Conservation (phyloP, 176 grass and related monocot species). For the Zoysia pacifica region DNA sequence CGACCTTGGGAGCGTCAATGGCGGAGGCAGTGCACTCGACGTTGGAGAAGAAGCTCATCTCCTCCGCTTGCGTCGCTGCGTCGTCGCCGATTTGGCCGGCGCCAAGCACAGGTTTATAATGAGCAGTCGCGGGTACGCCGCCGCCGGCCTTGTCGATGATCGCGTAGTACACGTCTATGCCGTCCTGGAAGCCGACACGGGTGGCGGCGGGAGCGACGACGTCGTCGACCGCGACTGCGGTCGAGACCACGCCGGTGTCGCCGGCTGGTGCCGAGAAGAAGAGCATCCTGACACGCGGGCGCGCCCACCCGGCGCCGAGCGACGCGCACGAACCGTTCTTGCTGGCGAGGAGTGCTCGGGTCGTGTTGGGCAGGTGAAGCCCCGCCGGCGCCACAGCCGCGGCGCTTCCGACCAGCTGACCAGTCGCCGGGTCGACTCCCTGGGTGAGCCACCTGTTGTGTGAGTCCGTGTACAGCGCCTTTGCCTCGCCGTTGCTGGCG, state of each 20-base stretch:
- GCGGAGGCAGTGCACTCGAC: slow-evolving; percentile 24
- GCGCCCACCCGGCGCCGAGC: slow-evolving; percentile 20
- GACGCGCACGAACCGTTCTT: slow-evolving; percentile 18
- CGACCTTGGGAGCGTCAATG: slow-evolving; percentile 38
- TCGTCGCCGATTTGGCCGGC: background rate
- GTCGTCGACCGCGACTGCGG: slow-evolving; percentile 15
- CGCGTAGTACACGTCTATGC: slow-evolving; percentile 37
- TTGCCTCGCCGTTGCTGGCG: background rate
- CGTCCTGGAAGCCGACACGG: background rate
- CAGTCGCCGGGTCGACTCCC: slow-evolving; percentile 27
- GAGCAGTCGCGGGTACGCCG: background rate
- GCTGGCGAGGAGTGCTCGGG: background rate
- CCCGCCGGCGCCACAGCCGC: background rate
- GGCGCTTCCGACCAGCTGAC: background rate
- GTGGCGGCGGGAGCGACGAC: background rate
- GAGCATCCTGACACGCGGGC: slow-evolving; percentile 16
- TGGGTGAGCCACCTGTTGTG: slow-evolving; percentile 27
- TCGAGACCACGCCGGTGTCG: slow-evolving; percentile 24
- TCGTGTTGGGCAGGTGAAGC: background rate
- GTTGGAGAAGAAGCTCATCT: background rate
- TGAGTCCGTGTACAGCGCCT: background rate
- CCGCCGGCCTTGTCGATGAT: background rate
- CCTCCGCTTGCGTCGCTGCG: background rate
- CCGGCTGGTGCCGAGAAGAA: slow-evolving; percentile 31
- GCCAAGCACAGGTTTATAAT: background rate